Evolutionary conservation across 73 alveolate species (phyloP).

Genomic region (Stentor coeruleus): DNA sequence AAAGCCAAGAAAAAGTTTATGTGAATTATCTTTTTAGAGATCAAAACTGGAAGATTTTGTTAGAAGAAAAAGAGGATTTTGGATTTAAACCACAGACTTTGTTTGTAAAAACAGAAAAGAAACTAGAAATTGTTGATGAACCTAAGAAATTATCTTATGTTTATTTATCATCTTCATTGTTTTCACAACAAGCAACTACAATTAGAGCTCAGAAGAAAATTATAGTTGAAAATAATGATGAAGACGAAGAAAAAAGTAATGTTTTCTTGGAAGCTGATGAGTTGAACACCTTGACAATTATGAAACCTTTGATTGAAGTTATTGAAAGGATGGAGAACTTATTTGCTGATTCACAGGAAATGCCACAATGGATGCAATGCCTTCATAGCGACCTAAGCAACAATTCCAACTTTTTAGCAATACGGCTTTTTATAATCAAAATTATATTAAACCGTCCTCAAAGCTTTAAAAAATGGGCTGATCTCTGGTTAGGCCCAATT

Average conservation of each 20-base stretch:
- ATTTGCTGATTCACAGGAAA: constrained; percentile 64
- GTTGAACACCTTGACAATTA: constrained; percentile 79
- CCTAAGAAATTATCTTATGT: not conserved
- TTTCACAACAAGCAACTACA: not conserved
- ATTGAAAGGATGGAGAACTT: constrained; percentile 69
- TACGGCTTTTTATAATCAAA: constrained; percentile 83
- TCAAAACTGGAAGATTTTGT: constrained; percentile 51
- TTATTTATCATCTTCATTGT: constrained; percentile 1
- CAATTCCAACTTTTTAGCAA: constrained; percentile 54
- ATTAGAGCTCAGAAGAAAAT: not conserved
- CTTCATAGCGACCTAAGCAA: constrained; percentile 71
- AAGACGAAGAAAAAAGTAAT: not conserved
- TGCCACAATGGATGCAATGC: constrained; percentile 94
- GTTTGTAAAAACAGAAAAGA: constrained; percentile 22
- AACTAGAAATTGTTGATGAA: not conserved
- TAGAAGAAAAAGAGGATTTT: constrained; percentile 22
- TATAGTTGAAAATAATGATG: not conserved
- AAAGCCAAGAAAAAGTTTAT: constrained; percentile 88
- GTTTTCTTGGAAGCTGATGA: constrained; percentile 72
- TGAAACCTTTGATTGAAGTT: constrained; percentile 76
- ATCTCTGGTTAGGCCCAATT: constrained; percentile 82
- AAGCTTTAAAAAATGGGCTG: constrained; percentile 81
- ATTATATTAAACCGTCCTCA: constrained; percentile 75
- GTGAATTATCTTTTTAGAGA: constrained; percentile 73
- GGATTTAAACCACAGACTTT: constrained; percentile 21